Conservation (phyloP, 148 eudicot species). For the Rhododendron ferrugineum region DNA sequence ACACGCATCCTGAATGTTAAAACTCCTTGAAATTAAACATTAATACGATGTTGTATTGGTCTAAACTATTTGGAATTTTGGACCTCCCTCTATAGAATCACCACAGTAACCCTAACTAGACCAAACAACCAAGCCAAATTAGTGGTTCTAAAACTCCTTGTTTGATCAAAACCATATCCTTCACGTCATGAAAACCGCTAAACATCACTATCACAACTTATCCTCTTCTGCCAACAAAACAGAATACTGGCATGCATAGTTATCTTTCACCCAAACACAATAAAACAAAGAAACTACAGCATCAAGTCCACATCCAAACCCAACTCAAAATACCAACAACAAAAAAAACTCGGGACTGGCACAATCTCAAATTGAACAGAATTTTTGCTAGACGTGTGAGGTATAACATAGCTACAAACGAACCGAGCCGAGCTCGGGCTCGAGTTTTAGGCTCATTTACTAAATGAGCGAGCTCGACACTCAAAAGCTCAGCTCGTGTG, state of each 20-base stretch:
- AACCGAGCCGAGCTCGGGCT: no score
- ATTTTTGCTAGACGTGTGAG: not conserved
- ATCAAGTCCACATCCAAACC: not conserved
- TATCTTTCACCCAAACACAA: not conserved
- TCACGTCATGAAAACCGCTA: not conserved
- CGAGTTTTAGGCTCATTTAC: no score
- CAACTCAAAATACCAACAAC: not conserved
- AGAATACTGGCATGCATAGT: not conserved
- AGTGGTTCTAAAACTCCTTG: not conserved
- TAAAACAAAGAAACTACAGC: not conserved
- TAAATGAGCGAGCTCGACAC: not conserved
- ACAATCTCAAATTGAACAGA: not conserved
- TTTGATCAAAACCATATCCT: not conserved
- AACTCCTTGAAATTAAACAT: not conserved
- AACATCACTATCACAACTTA: not conserved
- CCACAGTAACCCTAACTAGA: not conserved
- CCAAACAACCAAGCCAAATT: not conserved
- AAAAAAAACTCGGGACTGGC: not conserved
- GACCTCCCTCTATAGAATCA: not conserved
- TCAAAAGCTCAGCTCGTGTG: not conserved
- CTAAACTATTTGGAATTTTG: not conserved
- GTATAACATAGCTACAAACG: not conserved
- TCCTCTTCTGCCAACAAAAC: not conserved
- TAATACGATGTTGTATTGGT: not conserved
- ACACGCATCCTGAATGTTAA: not conserved